A percentile compares a stretch with the other conserved stretches of the same genome.
Conservation (phyloP, 73 alveolate genomes). For the Tetrahymena thermophila region DNA sequence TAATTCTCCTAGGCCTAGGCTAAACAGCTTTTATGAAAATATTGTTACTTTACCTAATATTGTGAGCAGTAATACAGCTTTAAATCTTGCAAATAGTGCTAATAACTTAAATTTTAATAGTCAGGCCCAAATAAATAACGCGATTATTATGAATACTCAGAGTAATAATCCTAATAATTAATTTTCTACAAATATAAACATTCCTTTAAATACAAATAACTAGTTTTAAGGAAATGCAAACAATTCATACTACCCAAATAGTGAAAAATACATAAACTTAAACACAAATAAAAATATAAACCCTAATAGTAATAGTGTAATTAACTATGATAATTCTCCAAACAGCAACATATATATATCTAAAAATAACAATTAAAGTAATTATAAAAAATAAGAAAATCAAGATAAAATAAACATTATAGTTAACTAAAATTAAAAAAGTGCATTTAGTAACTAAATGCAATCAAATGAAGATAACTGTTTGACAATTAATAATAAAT, state of each 20-base stretch:
- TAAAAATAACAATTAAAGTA: too few species aligned
- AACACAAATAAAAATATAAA: not conserved
- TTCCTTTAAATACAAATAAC: not conserved
- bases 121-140: not conserved
- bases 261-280: not conserved
- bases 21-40: not conserved
- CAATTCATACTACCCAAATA: not conserved
- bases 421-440: not conserved
- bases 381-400: not conserved
- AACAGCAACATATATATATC: not conserved
- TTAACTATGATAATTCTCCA: not conserved
- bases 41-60: not conserved
- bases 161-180: not conserved
- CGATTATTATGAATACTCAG: not conserved
- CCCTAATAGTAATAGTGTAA: not conserved
- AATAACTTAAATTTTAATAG: not conserved
- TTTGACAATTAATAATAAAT: too few species aligned
- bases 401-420: not conserved
- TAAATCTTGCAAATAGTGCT: not conserved
- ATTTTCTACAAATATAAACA: not conserved
- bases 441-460: not conserved
- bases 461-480: not conserved
- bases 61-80: not conserved
- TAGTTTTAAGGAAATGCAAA: not conserved
- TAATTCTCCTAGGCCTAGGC: not conserved